Evolutionary conservation across 2,329 filamentous ascomycete species (phyloP), one percentile per base, ranked within the genome.

Genomic region (Trichoderma sp.): DNA sequence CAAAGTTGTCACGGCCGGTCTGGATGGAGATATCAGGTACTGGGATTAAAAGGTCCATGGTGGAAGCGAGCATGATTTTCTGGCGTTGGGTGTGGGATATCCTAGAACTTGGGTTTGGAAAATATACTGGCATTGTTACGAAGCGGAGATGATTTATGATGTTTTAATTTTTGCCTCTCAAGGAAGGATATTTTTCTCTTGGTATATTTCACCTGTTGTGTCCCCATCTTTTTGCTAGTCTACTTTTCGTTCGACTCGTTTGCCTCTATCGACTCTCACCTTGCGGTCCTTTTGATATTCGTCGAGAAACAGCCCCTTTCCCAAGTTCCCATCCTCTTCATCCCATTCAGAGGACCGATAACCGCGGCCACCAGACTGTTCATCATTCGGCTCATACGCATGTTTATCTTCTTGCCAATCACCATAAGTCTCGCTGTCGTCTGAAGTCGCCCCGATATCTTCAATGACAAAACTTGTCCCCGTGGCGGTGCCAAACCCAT

Each of bases 1-100:
- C 76, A 97, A 97, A 84, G 89, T 98, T 39, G 92, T 90, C 2
- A 96, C 94, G 34, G 96, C 93, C 13, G 95, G 95, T 22, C 80
- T 96, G 79, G 93, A 97, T 74, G 94, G 95, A 5, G 84, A 90
- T 54, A 92, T 99, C 70, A 92, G 91, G 78, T 94, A 94, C 78
- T 98, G 94, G 93, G 95, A 98, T 84, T 98, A 85, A 78, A 45
- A 35, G 4, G 17, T 15, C 19, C 15, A 10, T 15, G 39, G 29
- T 22, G 19, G 48, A 37, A 56, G 48, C 65, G 48, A 66, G 48
- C 61, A 68, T 68, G 48, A 45, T 39, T 56, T 29, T 34, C 54
- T 12, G 65, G 65, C 65, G 67, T 67, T 65, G 25, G 61, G 52
- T 13, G 22, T 45, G 4, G 37, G 61, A 34, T 57, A 57, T 65